Conservation (phyloP, 176 grass and related monocot genomes). For the Aegilops bicornis region DNA sequence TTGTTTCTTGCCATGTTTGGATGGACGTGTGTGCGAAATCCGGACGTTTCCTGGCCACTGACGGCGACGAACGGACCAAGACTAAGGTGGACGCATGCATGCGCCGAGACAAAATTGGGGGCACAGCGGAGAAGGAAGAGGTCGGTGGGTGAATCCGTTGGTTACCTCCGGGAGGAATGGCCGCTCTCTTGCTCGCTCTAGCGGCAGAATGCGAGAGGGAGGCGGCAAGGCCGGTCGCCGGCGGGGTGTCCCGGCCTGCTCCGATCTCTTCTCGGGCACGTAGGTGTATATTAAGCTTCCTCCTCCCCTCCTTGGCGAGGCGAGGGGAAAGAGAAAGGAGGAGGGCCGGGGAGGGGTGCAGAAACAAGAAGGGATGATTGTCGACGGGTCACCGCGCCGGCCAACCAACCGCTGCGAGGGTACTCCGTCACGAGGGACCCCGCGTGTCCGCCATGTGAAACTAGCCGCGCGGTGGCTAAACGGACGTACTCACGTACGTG, state of each 20-base stretch:
- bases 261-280: background rate
- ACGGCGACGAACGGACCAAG: background rate
- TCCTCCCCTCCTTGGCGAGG: constrained; percentile 32
- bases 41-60: background rate
- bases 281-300: background rate
- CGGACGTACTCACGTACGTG: background rate
- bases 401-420: background rate
- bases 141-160: background rate
- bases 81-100: background rate
- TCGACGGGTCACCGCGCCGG: background rate
- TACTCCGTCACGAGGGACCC: background rate
- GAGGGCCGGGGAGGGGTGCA: background rate
- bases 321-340: constrained; percentile 18
- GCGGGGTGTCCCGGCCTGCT: background rate
- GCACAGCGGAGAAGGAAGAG: background rate
- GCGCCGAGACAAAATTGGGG: background rate
- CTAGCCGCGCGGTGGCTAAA: background rate
- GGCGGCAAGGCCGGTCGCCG: background rate
- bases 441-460: constrained; percentile 18
- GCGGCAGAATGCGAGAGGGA: background rate
- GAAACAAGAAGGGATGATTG: background rate
- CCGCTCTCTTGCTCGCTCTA: background rate
- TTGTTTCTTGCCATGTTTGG: background rate
- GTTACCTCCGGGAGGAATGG: constrained; percentile 25
- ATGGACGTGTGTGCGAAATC: background rate